Evolutionary conservation across 768 basidiomycete species (phyloP), one percentile per base, ranked within the genome.

Genomic region (Multifurca ochricompacta): DNA sequence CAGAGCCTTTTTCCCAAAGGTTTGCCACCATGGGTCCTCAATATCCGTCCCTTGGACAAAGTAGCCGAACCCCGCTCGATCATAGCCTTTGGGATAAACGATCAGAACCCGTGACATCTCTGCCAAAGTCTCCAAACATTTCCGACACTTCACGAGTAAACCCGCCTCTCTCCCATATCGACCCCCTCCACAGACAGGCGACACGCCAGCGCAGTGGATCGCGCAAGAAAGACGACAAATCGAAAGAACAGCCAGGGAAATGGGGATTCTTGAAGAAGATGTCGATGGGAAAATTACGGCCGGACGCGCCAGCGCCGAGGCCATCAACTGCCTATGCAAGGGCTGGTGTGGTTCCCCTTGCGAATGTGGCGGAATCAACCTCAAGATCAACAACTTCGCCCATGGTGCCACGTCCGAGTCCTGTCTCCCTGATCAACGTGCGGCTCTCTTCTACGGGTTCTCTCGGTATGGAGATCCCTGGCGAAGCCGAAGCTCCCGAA

Each of bases 191-290:
- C 34, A 54, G 16, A 27, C 23, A 31, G 28, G 11, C 53, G 9
- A 32, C 21, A 27, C 60, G 58, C 31, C 60, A 59, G 39, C 60
- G 58, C 23, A 51, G 52, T 46, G 51, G 48, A n/a, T 46, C 59
- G 27, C 60, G 60, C 51, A 60, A 36, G 31, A 55, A 56, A 46
- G 59, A 58, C 4, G 59, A 58, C 35, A 51, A 61, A 56, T 50
- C 55, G 23, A 66, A 70, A 46, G 70, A 71, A 62, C 85, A 87
- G 67, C 72, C 73, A 35, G 82, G 83, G 49, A 83, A 89, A 52
- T 95, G 94, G 93, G 92, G 93, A 3, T 95, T 97, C 73, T 73
- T 97, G 55, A 91, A 93, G 73, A 97, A 97, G 73, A 96, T 97
- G 92, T 95, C 92, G 6, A 95, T 94, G 91, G 86, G 91, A 13